Conservation (phyloP, 257 asterid genomes). For the Solanum bulbocastanum region DNA sequence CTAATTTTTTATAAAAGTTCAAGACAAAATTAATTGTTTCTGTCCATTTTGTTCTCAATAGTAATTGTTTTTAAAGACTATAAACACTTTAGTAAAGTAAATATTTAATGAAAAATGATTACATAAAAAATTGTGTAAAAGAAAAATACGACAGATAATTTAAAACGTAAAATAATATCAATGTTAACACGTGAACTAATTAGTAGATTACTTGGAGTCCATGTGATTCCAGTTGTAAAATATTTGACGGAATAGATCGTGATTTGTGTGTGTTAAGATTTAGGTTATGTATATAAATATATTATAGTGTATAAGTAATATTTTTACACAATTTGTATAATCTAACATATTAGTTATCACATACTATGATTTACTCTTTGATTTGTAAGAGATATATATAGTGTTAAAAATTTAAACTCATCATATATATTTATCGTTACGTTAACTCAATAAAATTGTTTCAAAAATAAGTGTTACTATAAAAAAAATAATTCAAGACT, state of each 20-base stretch:
- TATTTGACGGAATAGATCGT: neutral
- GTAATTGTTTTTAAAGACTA: neutral
- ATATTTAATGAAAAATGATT: neutral
- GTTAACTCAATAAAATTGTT: too few relatives aligned
- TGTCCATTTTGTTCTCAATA: neutral
- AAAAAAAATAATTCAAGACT: neutral
- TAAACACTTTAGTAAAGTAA: neutral
- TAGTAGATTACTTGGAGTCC: neutral
- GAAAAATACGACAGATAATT: neutral
- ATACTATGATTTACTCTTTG: neutral
- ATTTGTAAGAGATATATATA: too few relatives aligned
- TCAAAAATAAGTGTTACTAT: neutral
- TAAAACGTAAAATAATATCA: neutral
- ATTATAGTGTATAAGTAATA: neutral
- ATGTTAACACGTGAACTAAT: neutral
- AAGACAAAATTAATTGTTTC: neutral
- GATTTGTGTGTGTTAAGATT: neutral
- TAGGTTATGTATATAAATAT: neutral
- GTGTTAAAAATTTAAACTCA: neutral
- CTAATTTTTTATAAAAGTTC: neutral
- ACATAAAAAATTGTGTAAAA: neutral
- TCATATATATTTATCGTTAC: neutral
- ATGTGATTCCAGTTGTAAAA: neutral
- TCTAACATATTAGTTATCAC: neutral
- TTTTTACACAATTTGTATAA: neutral